phyloP scores from a whole-genome alignment of 139 green algal species.

The Chlamydomonas sphaeroides region DNA sequence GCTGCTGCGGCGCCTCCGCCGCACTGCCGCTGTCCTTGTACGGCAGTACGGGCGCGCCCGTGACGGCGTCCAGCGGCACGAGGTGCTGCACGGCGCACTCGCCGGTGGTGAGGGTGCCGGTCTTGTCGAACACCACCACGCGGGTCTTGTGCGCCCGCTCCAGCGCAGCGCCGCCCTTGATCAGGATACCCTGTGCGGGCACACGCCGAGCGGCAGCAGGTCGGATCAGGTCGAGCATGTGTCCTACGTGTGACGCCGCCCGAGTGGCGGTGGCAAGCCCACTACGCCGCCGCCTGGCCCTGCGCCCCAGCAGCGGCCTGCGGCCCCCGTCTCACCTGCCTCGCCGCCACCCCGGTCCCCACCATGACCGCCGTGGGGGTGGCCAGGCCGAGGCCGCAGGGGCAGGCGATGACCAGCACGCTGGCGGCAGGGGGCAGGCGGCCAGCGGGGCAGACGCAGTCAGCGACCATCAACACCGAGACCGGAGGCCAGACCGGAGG shows the following conservation, averaged over 20 bases:
- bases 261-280: no score
- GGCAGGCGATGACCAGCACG: constrained; percentile 97
- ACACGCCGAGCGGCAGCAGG: no score
- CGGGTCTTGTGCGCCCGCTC: constrained; percentile 48
- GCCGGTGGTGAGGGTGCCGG: constrained; percentile 91
- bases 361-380: constrained; percentile 97
- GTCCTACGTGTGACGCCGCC: no score
- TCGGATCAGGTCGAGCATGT: no score
- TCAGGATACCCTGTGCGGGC: constrained; percentile 22
- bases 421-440: no score
- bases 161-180: constrained; percentile 60
- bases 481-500: no score
- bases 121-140: constrained; percentile 96
- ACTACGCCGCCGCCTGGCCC: no score
- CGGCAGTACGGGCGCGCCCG: not conserved
- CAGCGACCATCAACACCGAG: no score
- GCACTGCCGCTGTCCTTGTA: no score
- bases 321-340: no score
- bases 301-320: no score
- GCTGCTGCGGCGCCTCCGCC: not conserved
- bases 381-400: constrained; percentile 94
- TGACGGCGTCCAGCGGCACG: constrained; percentile 26
- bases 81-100: constrained; percentile 70
- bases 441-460: no score
- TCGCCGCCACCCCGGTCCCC: constrained; percentile 87